Percentiles rank a stretch among this genome's conserved stretches.
These are phyloP conservation scores for Sutorius australiensis DNA, from an alignment of 768 basidiomycete genomes.

Conservation along the genomic window DNA sequence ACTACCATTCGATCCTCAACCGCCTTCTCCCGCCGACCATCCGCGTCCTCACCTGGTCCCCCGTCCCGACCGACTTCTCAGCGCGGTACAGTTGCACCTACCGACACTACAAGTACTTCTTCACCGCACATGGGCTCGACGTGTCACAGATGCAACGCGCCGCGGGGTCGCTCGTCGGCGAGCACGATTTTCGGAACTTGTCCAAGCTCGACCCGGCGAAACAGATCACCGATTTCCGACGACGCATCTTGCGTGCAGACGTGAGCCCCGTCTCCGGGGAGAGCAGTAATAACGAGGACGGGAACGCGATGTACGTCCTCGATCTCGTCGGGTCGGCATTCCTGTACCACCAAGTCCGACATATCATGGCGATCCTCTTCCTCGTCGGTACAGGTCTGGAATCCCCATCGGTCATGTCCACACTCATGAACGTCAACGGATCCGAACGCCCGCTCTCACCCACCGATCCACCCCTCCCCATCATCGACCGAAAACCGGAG, in stretches of 20 bases:
- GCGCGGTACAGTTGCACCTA: slow-evolving; percentile 83
- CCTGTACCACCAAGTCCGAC: slow-evolving; percentile 93
- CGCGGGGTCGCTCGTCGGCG: slow-evolving; percentile 68
- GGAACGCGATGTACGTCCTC: slow-evolving; percentile 56
- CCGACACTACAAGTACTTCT: slow-evolving; percentile 98
- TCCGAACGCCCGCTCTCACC: slow-evolving; percentile 5
- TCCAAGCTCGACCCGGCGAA: slow-evolving; percentile 92
- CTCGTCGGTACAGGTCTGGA: slow-evolving; percentile 84
- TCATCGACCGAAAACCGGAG: slow-evolving; percentile 72
- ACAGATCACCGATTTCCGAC: slow-evolving; percentile 77
- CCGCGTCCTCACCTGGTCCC: slow-evolving; percentile 91
- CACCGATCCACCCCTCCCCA: slow-evolving; percentile 33
- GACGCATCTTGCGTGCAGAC: slow-evolving; percentile 64
- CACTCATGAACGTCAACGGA: slow-evolving; percentile 69
- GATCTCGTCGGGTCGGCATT: slow-evolving; percentile 88
- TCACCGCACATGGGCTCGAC: slow-evolving; percentile 66
- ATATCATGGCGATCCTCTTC: slow-evolving; percentile 90
- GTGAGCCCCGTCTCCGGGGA: slow-evolving; percentile 44
- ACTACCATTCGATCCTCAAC: slow-evolving; percentile 81
- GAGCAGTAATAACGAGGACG: slow-evolving; percentile 33
- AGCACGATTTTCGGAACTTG: slow-evolving; percentile 94
- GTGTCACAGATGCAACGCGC: slow-evolving; percentile 72
- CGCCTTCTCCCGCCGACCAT: slow-evolving; percentile 85
- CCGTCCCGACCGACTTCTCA: slow-evolving; percentile 73
- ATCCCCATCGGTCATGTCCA: slow-evolving; percentile 59